Evolutionary conservation across 2,329 filamentous ascomycete species (phyloP).

Genomic region (Elsinoe necatrix): DNA sequence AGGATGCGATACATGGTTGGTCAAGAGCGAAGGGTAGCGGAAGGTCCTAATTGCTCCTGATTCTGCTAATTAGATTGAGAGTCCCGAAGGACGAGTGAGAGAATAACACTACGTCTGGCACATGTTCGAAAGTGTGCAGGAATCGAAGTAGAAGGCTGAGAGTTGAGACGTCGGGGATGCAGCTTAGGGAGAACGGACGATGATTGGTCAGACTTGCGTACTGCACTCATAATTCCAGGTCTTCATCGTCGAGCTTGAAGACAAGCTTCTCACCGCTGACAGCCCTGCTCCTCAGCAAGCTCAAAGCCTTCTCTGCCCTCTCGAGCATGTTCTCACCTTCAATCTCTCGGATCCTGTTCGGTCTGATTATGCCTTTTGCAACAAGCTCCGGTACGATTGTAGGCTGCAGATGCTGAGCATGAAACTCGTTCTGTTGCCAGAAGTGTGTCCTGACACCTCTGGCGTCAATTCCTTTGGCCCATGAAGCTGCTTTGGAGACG

Average conservation of each 20-base stretch:
- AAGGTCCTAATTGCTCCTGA: not conserved
- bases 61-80: not conserved
- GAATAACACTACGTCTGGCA: not conserved
- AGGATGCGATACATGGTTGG: slow-evolving; percentile 25
- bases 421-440: slow-evolving; percentile 47
- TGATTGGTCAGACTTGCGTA: not conserved
- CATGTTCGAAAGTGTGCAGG: not conserved
- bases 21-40: not conserved
- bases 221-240: not conserved
- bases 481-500: slow-evolving; percentile 36
- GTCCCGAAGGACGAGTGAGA: not conserved
- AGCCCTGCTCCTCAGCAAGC: slow-evolving; percentile 36
- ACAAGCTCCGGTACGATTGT: slow-evolving; percentile 47
- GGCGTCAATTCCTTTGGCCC: slow-evolving; percentile 46
- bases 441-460: slow-evolving; percentile 50
- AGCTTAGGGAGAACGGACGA: not conserved
- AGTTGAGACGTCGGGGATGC: not conserved
- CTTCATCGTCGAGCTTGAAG: slow-evolving; percentile 29
- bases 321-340: slow-evolving; percentile 37
- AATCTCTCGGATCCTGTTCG: slow-evolving; percentile 35
- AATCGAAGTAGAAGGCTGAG: not conserved
- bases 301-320: slow-evolving; percentile 37
- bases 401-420: slow-evolving; percentile 47
- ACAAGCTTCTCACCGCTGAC: slow-evolving; percentile 40
- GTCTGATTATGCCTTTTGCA: slow-evolving; percentile 32